These are phyloP conservation scores for Adansonia grandidieri DNA, from an alignment of 441 rosid genomes.

Conservation along the genomic window DNA sequence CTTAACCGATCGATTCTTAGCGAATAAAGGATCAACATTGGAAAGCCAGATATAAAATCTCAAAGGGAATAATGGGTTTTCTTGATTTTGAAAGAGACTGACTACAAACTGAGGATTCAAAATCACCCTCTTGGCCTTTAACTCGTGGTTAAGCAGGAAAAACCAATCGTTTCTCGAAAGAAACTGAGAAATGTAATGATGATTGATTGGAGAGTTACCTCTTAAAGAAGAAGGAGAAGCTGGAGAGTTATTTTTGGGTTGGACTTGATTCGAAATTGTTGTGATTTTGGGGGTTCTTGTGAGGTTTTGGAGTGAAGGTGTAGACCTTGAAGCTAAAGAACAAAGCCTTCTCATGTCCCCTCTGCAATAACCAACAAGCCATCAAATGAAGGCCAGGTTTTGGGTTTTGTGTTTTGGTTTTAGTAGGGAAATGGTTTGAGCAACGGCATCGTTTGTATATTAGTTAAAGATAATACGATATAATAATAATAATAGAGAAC, in stretches of 20 bases:
- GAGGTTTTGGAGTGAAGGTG: slow-evolving; percentile 35
- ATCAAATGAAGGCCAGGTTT: not conserved
- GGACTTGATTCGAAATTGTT: not conserved
- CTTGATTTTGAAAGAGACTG: slow-evolving; percentile 78
- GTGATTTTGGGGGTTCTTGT: slow-evolving; percentile 3
- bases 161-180: slow-evolving; percentile 76
- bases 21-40: slow-evolving; percentile 48
- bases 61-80: slow-evolving; percentile 61
- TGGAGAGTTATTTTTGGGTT: not conserved
- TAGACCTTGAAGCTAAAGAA: slow-evolving; percentile 50
- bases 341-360: slow-evolving; percentile 56
- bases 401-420: not conserved
- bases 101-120: slow-evolving; percentile 55
- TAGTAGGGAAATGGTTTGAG: not conserved
- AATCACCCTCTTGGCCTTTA: slow-evolving; percentile 50
- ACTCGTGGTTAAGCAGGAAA: slow-evolving; percentile 65
- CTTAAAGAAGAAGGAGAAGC: slow-evolving; percentile 30
- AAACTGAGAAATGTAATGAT: slow-evolving; percentile 55
- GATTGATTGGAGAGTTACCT: slow-evolving; percentile 48
- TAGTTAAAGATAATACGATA: no score
- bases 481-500: no score
- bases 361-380: not conserved
- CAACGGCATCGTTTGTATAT: not conserved
- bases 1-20: slow-evolving; percentile 58
- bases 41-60: slow-evolving; percentile 80